A percentile compares a stretch with the other conserved stretches of the same genome.
Conservation (phyloP, 345 rosid genomes). For the Euphorbia pulcherrima region DNA sequence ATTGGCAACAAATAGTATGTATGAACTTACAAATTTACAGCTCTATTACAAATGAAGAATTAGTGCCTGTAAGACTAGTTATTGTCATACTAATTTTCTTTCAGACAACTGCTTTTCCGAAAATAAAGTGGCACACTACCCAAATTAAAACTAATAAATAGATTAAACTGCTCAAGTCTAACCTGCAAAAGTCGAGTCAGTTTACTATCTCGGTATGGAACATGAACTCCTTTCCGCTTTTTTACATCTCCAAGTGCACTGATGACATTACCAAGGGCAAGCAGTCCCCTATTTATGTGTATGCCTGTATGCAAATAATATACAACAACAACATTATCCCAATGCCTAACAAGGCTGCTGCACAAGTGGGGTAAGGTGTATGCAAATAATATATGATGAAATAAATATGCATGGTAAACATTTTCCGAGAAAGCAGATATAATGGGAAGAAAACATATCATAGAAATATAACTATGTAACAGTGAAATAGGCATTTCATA, state of each 20-base stretch:
- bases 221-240: slow-evolving; percentile 87
- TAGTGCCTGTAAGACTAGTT: not conserved
- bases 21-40: no score
- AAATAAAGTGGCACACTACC: not conserved
- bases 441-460: not conserved
- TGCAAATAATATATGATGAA: slow-evolving; percentile 5
- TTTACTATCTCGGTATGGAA: slow-evolving; percentile 97
- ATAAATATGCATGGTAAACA: not conserved
- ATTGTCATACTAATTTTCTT: not conserved
- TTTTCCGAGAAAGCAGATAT: not conserved
- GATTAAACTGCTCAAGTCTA: slow-evolving; percentile 6
- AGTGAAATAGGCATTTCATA: slow-evolving; percentile 19
- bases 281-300: slow-evolving; percentile 94
- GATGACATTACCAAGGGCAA: slow-evolving; percentile 96
- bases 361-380: no score
- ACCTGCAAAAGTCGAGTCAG: slow-evolving; percentile 70
- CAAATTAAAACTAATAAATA: not conserved
- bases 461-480: not conserved
- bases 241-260: slow-evolving; percentile 97
- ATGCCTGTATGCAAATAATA: slow-evolving; percentile 48
- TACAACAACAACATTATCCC: no score
- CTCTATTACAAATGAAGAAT: not conserved
- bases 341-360: no score
- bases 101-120: not conserved
- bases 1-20: not conserved